Evolutionary conservation across 2,329 filamentous ascomycete species (phyloP).

Genomic region (Leptographium wingfieldii): DNA sequence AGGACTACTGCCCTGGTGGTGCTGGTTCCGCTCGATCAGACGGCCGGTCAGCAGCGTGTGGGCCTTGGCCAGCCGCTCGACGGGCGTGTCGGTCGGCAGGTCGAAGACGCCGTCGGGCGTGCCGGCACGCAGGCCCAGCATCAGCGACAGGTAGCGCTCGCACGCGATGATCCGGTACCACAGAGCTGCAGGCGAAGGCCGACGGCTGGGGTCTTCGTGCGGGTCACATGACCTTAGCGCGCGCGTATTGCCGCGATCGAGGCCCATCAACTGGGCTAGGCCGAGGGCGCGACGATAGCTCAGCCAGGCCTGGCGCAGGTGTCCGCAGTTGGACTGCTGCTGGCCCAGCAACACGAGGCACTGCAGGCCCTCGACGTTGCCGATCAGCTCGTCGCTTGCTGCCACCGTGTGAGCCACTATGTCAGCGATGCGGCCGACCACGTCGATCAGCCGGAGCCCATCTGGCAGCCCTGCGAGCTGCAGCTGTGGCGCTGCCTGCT

Average conservation of each 20-base stretch:
- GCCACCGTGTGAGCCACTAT: constrained; percentile 28
- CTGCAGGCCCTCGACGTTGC: constrained; percentile 39
- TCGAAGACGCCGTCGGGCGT: constrained; percentile 21
- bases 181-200: constrained; percentile 21
- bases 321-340: constrained; percentile 40
- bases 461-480: constrained; percentile 6
- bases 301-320: constrained; percentile 42
- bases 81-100: constrained; percentile 18
- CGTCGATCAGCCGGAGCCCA: constrained; percentile 8
- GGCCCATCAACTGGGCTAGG: constrained; percentile 38
- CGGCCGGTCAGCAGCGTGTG: constrained; percentile 29
- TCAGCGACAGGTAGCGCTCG: constrained; percentile 38
- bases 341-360: constrained; percentile 34
- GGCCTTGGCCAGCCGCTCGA: constrained; percentile 31
- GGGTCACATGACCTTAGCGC: constrained; percentile 27
- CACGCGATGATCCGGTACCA: constrained; percentile 37
- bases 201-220: constrained; percentile 17
- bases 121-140: constrained; percentile 36
- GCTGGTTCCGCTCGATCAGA: constrained; percentile 38
- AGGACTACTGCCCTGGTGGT: constrained; percentile 27
- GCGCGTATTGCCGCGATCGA: constrained; percentile 24
- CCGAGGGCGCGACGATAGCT: constrained; percentile 34
- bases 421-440: constrained; percentile 22
- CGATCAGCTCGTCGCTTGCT: constrained; percentile 37
- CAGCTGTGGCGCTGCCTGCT: constrained; percentile 26